These are phyloP conservation scores for Hygrocybe punicea DNA, from an alignment of 768 basidiomycete species.

Conservation along the genomic window DNA sequence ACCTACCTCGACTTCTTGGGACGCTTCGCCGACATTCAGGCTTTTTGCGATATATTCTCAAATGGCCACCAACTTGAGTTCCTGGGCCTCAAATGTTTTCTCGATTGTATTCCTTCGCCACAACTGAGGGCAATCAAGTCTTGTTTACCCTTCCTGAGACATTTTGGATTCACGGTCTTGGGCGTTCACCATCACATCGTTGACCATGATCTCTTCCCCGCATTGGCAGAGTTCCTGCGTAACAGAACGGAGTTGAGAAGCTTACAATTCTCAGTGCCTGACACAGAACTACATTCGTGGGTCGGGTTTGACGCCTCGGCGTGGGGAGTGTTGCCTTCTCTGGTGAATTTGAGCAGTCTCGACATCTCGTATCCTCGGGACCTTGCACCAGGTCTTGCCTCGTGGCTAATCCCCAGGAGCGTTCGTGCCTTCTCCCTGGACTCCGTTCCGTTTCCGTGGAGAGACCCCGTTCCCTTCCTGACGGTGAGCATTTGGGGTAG, in stretches of 20 bases:
- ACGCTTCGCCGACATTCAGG: constrained; percentile 49
- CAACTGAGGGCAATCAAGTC: constrained; percentile 45
- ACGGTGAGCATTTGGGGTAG: too few species aligned
- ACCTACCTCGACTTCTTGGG: constrained; percentile 62
- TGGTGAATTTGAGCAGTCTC: constrained; percentile 50
- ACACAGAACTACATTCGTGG: constrained; percentile 44
- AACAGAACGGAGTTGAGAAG: constrained; percentile 51
- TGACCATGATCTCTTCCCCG: constrained; percentile 65
- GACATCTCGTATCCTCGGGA: constrained; percentile 63
- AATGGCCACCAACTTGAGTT: constrained; percentile 64
- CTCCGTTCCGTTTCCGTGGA: constrained; percentile 29
- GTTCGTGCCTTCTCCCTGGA: constrained; percentile 50
- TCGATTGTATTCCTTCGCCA: constrained; percentile 48
- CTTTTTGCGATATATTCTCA: constrained; percentile 56
- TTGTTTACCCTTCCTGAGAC: constrained; percentile 58
- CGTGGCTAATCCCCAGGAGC: constrained; percentile 62
- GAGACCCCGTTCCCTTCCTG: constrained; percentile 33
- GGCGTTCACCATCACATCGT: constrained; percentile 40
- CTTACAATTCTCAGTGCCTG: constrained; percentile 48
- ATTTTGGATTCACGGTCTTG: constrained; percentile 57
- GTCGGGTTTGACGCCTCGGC: constrained; percentile 67
- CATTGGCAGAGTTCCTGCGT: constrained; percentile 64
- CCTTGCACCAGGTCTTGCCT: constrained; percentile 57
- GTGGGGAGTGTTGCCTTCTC: constrained; percentile 66
- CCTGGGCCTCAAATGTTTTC: constrained; percentile 53